Conservation (phyloP, 768 basidiomycete species). For the Cyclocybe aegerita region DNA sequence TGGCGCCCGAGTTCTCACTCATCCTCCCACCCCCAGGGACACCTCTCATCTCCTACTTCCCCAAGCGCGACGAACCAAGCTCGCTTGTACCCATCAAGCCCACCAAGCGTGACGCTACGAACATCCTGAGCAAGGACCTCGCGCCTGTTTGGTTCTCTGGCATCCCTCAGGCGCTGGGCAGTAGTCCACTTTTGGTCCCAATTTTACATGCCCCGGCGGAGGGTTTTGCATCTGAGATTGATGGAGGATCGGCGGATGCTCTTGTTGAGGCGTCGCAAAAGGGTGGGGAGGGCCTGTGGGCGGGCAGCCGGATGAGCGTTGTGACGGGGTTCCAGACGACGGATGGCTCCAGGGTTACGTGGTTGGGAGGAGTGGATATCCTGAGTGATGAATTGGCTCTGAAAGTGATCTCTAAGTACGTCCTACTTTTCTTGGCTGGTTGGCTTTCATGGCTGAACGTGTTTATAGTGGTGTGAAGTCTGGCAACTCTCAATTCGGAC, state of each 20-base stretch:
- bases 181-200: constrained; percentile 79
- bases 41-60: constrained; percentile 85
- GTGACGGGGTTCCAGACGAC: constrained; percentile 90
- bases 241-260: constrained; percentile 60
- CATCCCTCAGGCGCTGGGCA: constrained; percentile 59
- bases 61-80: constrained; percentile 61
- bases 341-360: constrained; percentile 74
- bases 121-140: constrained; percentile 45
- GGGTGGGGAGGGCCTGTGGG: constrained; percentile 80
- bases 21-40: constrained; percentile 84
- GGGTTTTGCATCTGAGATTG: constrained; percentile 74
- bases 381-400: constrained; percentile 76
- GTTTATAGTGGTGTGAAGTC: constrained; percentile 44
- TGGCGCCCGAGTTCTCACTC: constrained; percentile 91
- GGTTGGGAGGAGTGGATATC: constrained; percentile 77
- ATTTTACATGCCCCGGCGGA: constrained; percentile 76
- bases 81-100: constrained; percentile 66
- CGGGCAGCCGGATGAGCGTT: constrained; percentile 72
- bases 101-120: constrained; percentile 32
- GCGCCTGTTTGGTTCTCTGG: constrained; percentile 79
- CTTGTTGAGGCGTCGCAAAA: constrained; percentile 72
- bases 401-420: constrained; percentile 61
- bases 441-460: not conserved
- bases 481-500: constrained; percentile 74
- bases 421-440: constrained; percentile 14